Evolutionary conservation across 2,329 filamentous ascomycete genomes (phyloP).

Genomic region (Fusarium sacchari): DNA sequence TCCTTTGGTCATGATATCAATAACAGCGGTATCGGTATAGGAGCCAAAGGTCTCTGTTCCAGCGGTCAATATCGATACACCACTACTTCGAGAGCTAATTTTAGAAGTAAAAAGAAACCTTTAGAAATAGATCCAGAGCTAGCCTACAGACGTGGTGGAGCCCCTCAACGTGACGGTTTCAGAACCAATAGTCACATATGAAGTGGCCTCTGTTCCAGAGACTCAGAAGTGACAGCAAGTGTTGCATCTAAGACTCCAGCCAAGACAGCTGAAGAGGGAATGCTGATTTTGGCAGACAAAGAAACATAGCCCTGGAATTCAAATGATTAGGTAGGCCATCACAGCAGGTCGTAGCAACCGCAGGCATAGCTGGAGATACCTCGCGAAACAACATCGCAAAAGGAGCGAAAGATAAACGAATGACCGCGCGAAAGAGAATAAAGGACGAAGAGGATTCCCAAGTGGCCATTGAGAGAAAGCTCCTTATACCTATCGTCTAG

Average conservation of each 20-base stretch:
- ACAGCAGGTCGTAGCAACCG: not conserved
- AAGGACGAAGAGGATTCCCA: fast-evolving
- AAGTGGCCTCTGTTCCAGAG: not conserved
- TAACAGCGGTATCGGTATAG: not conserved
- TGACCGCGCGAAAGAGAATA: not conserved
- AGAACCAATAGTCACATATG: not conserved
- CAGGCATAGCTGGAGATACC: not conserved
- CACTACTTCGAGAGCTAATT: not conserved
- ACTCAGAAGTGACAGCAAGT: no score
- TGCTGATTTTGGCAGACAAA: not conserved
- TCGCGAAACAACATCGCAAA: not conserved
- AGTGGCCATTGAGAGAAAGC: no score
- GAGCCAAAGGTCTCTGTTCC: not conserved
- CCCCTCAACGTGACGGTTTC: not conserved
- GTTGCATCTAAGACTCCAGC: not conserved
- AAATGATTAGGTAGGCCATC: not conserved
- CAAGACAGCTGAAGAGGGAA: not conserved
- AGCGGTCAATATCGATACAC: not conserved
- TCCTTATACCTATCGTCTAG: not conserved
- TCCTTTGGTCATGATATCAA: not conserved
- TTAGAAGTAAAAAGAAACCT: not conserved
- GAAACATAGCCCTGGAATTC: not conserved
- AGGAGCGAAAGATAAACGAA: not conserved
- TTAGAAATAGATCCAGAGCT: not conserved
- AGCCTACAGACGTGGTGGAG: not conserved